These are phyloP conservation scores for Boletus fagicola DNA, from an alignment of 768 basidiomycete genomes.

Conservation along the genomic window DNA sequence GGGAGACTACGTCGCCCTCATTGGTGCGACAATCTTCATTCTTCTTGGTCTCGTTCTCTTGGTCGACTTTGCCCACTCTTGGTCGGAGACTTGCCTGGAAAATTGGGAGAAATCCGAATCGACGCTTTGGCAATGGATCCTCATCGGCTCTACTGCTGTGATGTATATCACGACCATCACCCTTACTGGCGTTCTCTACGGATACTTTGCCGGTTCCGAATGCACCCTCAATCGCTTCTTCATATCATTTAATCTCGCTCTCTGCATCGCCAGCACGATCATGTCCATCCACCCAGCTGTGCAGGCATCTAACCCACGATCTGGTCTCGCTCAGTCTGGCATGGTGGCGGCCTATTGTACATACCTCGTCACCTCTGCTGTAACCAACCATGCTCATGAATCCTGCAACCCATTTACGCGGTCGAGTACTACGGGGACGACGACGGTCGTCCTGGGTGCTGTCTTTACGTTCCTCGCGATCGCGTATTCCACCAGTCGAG, in stretches of 20 bases:
- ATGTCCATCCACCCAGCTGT: constrained; percentile 81
- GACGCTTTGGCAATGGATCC: constrained; percentile 93
- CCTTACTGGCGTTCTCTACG: constrained; percentile 85
- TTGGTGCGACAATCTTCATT: constrained; percentile 94
- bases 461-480: constrained; percentile 97
- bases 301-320: constrained; percentile 91
- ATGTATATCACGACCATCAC: constrained; percentile 85
- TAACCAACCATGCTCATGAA: constrained; percentile 86
- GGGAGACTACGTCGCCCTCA: constrained; percentile 89
- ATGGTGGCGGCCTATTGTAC: constrained; percentile 99
- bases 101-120: constrained; percentile 91
- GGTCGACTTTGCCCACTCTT: constrained; percentile 97
- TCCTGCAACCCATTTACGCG: constrained; percentile 87
- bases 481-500: constrained; percentile 94
- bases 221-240: constrained; percentile 96
- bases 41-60: constrained; percentile 95
- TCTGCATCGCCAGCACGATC: constrained; percentile 76
- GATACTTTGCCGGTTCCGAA: constrained; percentile 82
- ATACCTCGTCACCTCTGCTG: constrained; percentile 90
- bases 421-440: constrained; percentile 69
- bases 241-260: constrained; percentile 88
- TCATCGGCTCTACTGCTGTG: constrained; percentile 87
- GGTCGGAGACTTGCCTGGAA: constrained; percentile 95
- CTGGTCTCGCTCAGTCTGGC: constrained; percentile 90
- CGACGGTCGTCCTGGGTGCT: constrained; percentile 86